Conservation (phyloP, 768 basidiomycete species). For the Suillus discolor region DNA sequence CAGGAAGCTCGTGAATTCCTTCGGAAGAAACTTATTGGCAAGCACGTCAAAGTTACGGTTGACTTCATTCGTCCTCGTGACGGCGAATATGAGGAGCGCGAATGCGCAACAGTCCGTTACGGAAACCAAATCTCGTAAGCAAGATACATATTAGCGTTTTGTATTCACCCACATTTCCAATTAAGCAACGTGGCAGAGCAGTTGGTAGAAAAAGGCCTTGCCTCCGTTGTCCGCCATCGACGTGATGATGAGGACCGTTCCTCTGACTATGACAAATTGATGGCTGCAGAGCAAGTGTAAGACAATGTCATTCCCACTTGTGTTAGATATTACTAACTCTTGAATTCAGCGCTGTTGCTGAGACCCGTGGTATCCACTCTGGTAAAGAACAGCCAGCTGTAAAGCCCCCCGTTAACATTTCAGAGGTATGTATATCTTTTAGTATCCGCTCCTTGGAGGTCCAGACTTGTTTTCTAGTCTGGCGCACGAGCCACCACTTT, state of each 20-base stretch:
- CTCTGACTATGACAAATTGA: slow-evolving; percentile 94
- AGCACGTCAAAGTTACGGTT: slow-evolving; percentile 76
- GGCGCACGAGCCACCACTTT: slow-evolving; percentile 81
- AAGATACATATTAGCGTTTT: not conserved
- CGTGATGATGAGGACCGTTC: slow-evolving; percentile 96
- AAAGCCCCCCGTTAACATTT: slow-evolving; percentile 86
- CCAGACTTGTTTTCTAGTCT: slow-evolving; percentile 43
- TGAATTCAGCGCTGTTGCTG: slow-evolving; percentile 67
- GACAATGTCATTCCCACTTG: slow-evolving; percentile 30
- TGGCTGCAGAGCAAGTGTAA: slow-evolving; percentile 91
- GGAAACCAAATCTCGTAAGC: slow-evolving; percentile 79
- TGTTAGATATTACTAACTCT: slow-evolving; percentile 7
- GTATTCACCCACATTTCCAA: slow-evolving; percentile 12
- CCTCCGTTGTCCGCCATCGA: slow-evolving; percentile 87
- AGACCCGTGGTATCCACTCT: slow-evolving; percentile 85
- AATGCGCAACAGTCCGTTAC: slow-evolving; percentile 87
- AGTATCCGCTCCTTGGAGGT: not conserved
- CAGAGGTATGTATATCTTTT: slow-evolving; percentile 60
- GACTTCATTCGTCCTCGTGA: slow-evolving; percentile 92
- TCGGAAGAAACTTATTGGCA: slow-evolving; percentile 90
- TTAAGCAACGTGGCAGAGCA: slow-evolving; percentile 89
- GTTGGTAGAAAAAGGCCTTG: slow-evolving; percentile 90
- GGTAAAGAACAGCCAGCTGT: slow-evolving; percentile 84
- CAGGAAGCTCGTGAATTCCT: slow-evolving; percentile 93
- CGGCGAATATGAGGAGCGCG: slow-evolving; percentile 92